Conservation (phyloP, 2,329 filamentous ascomycete species). For the Monascus ruber region DNA sequence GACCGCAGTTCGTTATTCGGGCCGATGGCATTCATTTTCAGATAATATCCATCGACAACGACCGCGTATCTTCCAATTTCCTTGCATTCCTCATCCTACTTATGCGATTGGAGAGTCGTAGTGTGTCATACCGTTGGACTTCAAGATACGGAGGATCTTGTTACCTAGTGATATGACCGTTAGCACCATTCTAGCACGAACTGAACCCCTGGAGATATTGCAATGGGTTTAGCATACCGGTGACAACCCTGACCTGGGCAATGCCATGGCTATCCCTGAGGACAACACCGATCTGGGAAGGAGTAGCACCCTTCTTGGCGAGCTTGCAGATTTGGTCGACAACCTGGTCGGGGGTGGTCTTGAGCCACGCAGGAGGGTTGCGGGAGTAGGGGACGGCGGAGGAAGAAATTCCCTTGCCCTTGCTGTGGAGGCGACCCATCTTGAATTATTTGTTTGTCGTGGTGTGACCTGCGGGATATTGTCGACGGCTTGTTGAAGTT, state of each 20-base stretch:
- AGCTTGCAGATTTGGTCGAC: conserved; percentile 98
- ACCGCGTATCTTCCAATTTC: conserved; percentile 4
- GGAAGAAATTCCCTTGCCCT: conserved; percentile 97
- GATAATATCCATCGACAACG: background rate
- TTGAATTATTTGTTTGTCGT: conserved; percentile 9
- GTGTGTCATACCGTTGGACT: conserved; percentile 72
- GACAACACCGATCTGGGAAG: conserved; percentile 97
- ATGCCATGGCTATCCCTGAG: conserved; percentile 97
- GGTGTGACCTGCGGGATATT: background rate
- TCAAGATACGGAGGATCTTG: conserved; percentile 99
- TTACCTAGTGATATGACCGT: conserved; percentile 56
- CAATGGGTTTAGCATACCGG: conserved; percentile 51
- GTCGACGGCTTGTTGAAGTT: background rate
- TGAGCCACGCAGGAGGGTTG: conserved; percentile 85
- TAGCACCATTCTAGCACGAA: conserved; percentile 18
- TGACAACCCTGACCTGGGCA: conserved; percentile 95
- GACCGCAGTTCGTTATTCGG: conserved; percentile 1
- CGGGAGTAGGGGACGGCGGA: conserved; percentile 96
- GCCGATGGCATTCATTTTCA: conserved; percentile 1
- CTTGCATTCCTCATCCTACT: conserved; percentile 13
- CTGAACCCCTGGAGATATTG: too few relatives aligned
- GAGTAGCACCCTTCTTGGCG: conserved; percentile 96
- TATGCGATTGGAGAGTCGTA: conserved; percentile 9
- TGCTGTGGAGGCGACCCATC: conserved; percentile 83
- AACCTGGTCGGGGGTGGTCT: conserved; percentile 97